Base-by-base conservation (phyloP, 2,329 filamentous ascomycete genomes). In the Fusarium sarcochroum region DNA sequence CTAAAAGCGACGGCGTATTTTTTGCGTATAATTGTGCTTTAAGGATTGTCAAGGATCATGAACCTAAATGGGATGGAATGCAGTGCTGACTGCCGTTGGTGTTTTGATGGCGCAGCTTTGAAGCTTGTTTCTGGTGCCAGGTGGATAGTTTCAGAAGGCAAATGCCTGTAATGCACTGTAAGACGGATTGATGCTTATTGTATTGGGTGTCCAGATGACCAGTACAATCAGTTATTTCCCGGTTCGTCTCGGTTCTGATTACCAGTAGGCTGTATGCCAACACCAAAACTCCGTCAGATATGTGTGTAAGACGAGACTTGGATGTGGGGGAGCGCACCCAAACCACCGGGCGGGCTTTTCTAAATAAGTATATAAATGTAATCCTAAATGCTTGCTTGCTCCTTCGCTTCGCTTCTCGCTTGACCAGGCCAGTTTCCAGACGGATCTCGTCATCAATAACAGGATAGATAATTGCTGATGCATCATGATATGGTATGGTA, bases 131-230 rank as follows among this genome's bases (percentile, higher is more conserved):
- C 34, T 49, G 48, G 37, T 52, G 49, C 37, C 27, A 51, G 30
- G 40, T 38, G 47, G 47, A 32, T 21, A 32, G 23, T 47, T 62
- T 57, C 40, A 47, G 47, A 42, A 25, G 21, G 38, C 38, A 50
- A 42, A 47, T 51, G 45, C 30, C 17, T n/a, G 46, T n/a, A 52
- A n/a, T 58, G 41, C 27, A 47, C 35, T 53, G 63, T 67, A 61
- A 67, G 63, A 58, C 58, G 44, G 48, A 53, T 58, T 58, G 45
- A 62, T 52, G 65, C 46, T 57, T 69, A 63, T 51, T 54, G 45
- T 37, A 45, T 17, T 64, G 38, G n/a, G 27, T 37, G 34, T 27
- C 27, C 34, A 51, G 48, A 52, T 66, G 63, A 47, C 63, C 27
- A 30, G 27, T 30, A 13, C 10, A 30, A 30, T 30, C 10, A 30